Conservation (phyloP, 257 asterid genomes). For the Dorcoceras hygrometricum region DNA sequence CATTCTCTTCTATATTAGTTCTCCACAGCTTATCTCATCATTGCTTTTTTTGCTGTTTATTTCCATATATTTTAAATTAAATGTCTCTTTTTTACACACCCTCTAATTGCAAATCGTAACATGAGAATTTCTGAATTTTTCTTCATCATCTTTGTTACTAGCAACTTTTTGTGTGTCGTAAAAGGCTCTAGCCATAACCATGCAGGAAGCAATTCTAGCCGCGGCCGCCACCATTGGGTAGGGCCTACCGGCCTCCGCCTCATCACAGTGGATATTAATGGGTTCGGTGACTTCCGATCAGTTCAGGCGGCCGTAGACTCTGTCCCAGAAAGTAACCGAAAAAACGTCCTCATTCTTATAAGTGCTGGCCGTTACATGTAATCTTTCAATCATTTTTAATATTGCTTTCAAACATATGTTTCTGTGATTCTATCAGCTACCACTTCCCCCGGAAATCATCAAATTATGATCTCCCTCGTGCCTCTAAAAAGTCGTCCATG, state of each 20-base stretch:
- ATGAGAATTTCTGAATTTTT: neutral
- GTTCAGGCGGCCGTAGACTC: conserved; percentile 81
- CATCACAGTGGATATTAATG: conserved; percentile 63
- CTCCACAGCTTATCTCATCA: conserved; percentile 6
- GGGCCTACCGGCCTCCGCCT: conserved; percentile 73
- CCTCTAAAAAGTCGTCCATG: no score
- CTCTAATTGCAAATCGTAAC: neutral
- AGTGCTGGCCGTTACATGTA: conserved; percentile 78
- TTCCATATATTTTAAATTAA: neutral
- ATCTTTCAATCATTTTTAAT: neutral
- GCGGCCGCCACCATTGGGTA: conserved; percentile 44
- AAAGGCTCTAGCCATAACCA: conserved; percentile 8
- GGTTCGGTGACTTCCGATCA: conserved; percentile 56
- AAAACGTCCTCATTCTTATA: conserved; percentile 64
- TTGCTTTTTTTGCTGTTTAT: neutral
- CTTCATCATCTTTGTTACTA: conserved; percentile 16
- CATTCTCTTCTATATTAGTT: conserved; percentile 13
- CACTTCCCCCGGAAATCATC: no score
- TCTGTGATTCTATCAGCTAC: no score
- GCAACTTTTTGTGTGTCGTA: conserved; percentile 7
- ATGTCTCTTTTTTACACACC: conserved; percentile 30
- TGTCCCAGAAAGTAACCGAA: conserved; percentile 51
- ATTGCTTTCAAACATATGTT: no score
- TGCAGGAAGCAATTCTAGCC: conserved; percentile 18
- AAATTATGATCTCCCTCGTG: no score